These are phyloP conservation scores for Leptodontidium sp. DNA, from an alignment of 2,329 filamentous ascomycete genomes.

Conservation along the genomic window DNA sequence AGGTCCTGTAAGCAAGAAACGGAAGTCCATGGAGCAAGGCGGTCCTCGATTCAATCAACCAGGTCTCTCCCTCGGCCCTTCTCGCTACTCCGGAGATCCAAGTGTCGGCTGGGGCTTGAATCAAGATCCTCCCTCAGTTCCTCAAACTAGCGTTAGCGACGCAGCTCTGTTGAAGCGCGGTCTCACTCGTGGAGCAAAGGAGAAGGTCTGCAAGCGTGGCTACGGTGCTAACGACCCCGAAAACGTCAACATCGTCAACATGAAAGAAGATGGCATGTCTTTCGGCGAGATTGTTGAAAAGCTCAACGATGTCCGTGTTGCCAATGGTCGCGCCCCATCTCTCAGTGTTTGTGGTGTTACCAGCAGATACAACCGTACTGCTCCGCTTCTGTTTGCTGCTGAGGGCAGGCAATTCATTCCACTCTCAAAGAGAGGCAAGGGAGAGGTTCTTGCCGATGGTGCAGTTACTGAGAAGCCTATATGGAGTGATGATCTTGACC, in stretches of 20 bases:
- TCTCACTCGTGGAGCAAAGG: slow-evolving; percentile 30
- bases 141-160: slow-evolving; percentile 34
- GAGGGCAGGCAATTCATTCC: slow-evolving; percentile 41
- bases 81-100: slow-evolving; percentile 39
- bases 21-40: not conserved
- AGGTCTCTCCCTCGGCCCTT: slow-evolving; percentile 22
- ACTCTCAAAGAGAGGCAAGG: slow-evolving; percentile 33
- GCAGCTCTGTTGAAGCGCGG: slow-evolving; percentile 41
- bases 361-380: slow-evolving; percentile 45
- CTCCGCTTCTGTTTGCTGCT: slow-evolving; percentile 43
- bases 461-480: slow-evolving; percentile 1
- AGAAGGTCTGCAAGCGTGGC: slow-evolving; percentile 38
- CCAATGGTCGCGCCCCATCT: slow-evolving; percentile 31
- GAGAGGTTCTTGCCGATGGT: not conserved
- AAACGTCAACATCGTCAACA: slow-evolving; percentile 45
- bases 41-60: slow-evolving; percentile 17
- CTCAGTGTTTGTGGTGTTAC: slow-evolving; percentile 40
- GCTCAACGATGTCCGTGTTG: slow-evolving; percentile 39
- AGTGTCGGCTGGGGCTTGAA: slow-evolving; percentile 33
- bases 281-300: slow-evolving; percentile 39
- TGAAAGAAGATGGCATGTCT: slow-evolving; percentile 37
- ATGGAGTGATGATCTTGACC: slow-evolving; percentile 38
- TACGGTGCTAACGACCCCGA: slow-evolving; percentile 46
- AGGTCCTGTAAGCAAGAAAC: not conserved
- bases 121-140: slow-evolving; percentile 31